Base-by-base conservation (phyloP, 495 filamentous ascomycete species). In the Aspergillus steynii region DNA sequence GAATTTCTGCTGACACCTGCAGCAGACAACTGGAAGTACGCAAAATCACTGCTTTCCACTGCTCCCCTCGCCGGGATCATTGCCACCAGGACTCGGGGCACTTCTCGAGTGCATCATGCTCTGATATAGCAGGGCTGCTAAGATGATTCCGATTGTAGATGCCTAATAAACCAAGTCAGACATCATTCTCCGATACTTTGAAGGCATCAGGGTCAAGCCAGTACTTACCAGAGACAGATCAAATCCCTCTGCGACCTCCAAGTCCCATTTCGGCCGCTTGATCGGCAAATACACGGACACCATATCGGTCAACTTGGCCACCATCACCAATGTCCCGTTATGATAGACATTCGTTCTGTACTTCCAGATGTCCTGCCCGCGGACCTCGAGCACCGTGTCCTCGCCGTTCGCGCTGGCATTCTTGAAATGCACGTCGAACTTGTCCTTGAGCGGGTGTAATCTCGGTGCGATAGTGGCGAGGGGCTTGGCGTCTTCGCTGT, bases 321-420 rank as follows among this genome's bases (percentile, higher is more conserved):
- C 59, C 65, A 67, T 61, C 28, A 67, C 58, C 47, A 67, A 34
- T 4, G 29, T 1, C 2, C 54, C 65, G 12, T 58, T 52, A 29
- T 47, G 32, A 25, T 60, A 67, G 26, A 67, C 54, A 59, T 63
- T 58, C 2, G 65, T 67, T 26, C 48, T 51, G 12, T 47, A 56
- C 27, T 64, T 67, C 61, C 61, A 67, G 29, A 67, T 50, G 56
- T 64, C 59, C 54, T 67, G 62, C 28, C 65, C 65, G 0, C 65
- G 61, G 12, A 61, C 65, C 45, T 61, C 55, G 20, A 67, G 54
- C 8, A 58, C 28, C 20, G 56, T 52, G 42, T 67, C 54, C 51
- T 55, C 58, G 6, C 65, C 65, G 26, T 58, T 25, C 20, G 14
- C 57, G 1, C 54, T 59, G 3, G 50, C 58, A 59, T 67, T 67